A percentile compares a stretch with the other conserved stretches of the same genome.
Conservation (phyloP, 768 basidiomycete species). For the Lactifluus piperatus region DNA sequence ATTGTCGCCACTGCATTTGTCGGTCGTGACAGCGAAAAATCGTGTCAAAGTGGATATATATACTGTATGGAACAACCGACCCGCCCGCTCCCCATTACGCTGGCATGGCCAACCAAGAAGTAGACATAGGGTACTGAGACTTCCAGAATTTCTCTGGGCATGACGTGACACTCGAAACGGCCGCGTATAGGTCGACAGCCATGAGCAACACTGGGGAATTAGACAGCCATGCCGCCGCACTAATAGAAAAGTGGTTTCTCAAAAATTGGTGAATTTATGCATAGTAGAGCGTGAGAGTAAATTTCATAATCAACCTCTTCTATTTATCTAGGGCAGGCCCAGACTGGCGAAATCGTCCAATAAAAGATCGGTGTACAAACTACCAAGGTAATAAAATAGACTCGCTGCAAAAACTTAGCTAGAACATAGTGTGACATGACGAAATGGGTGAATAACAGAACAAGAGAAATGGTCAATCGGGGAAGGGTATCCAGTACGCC, state of each 20-base stretch:
- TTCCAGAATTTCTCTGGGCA: slow-evolving; percentile 60
- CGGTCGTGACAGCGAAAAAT: not conserved
- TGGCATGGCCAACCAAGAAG: slow-evolving; percentile 24
- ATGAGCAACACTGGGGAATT: slow-evolving; percentile 86
- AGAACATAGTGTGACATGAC: slow-evolving; percentile 8
- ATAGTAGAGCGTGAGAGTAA: not conserved
- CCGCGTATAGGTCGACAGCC: slow-evolving; percentile 50
- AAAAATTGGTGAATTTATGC: not conserved
- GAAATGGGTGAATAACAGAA: not conserved
- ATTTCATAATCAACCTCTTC: not conserved
- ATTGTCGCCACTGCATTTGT: not conserved
- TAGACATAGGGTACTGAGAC: slow-evolving; percentile 73
- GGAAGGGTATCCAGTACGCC: slow-evolving; percentile 14
- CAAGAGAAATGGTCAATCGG: not conserved
- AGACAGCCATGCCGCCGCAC: slow-evolving; percentile 80
- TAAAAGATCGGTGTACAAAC: slow-evolving; percentile 4
- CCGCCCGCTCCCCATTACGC: slow-evolving; percentile 45
- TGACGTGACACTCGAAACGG: slow-evolving; percentile 87
- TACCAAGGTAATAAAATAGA: slow-evolving; percentile 13
- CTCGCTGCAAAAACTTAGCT: slow-evolving; percentile 2
- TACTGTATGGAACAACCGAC: slow-evolving; percentile 63
- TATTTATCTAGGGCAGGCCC: not conserved
- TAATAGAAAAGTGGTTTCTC: slow-evolving; percentile 25
- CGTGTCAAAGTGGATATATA: slow-evolving; percentile 20
- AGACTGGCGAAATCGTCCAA: not conserved